Conservation (phyloP, 2,329 filamentous ascomycete genomes). For the Colletotrichum aenigma region DNA sequence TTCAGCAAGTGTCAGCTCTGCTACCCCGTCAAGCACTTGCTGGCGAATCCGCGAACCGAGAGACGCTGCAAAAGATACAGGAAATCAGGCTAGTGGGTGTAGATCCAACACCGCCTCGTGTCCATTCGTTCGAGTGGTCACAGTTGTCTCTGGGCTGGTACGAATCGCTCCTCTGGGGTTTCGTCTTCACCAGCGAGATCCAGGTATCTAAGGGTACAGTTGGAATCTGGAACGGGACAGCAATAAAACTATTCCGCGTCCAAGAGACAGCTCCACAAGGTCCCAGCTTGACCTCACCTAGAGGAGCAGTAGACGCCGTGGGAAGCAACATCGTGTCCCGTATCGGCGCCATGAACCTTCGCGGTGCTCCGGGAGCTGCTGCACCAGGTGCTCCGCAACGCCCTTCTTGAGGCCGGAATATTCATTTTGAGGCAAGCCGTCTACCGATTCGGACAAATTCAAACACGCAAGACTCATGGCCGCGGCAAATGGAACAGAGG, state of each 20-base stretch:
- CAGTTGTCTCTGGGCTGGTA: slow-evolving; percentile 92
- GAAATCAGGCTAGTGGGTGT: slow-evolving; percentile 71
- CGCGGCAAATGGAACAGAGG: neutral
- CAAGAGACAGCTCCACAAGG: slow-evolving; percentile 83
- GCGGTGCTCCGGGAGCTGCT: slow-evolving; percentile 44
- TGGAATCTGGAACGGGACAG: slow-evolving; percentile 92
- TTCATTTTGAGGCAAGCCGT: neutral
- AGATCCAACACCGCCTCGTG: slow-evolving; percentile 74
- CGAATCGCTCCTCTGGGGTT: slow-evolving; percentile 90
- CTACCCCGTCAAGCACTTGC: slow-evolving; percentile 56
- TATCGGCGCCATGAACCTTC: slow-evolving; percentile 80
- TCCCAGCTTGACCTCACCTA: slow-evolving; percentile 81
- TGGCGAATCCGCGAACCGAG: slow-evolving; percentile 46
- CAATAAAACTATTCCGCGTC: slow-evolving; percentile 86
- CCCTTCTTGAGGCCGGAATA: neutral
- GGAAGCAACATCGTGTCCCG: slow-evolving; percentile 87
- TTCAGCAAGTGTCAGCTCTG: slow-evolving; percentile 66
- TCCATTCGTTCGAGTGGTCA: slow-evolving; percentile 95
- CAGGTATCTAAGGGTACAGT: slow-evolving; percentile 84
- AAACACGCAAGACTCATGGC: neutral
- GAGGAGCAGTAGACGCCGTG: slow-evolving; percentile 91
- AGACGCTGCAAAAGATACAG: slow-evolving; percentile 59
- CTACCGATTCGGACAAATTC: neutral
- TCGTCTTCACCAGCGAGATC: slow-evolving; percentile 91
- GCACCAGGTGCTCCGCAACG: neutral